Evolutionary conservation across 1,139 yeast species (phyloP).

Genomic region (Trichomonascaceae sp.): DNA sequence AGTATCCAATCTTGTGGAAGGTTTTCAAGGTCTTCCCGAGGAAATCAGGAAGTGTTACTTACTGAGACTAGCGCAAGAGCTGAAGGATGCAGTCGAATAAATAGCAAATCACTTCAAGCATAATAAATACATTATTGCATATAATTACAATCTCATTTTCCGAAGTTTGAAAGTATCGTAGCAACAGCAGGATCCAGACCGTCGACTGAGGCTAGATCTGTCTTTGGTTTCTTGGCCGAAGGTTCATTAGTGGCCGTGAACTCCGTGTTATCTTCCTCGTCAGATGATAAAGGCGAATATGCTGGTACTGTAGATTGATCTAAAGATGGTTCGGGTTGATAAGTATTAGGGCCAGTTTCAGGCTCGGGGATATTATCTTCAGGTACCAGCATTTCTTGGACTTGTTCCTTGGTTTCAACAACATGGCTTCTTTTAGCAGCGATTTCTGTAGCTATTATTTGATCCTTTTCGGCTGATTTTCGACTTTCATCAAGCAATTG

Average conservation of each 20-base stretch:
- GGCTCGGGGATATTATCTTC: conserved; percentile 19
- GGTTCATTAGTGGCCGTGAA: conserved; percentile 13
- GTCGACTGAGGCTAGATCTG: conserved; percentile 19
- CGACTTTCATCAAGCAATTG: conserved; percentile 38
- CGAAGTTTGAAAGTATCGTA: conserved; percentile 24
- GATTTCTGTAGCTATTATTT: conserved; percentile 40
- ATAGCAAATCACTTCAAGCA: not conserved
- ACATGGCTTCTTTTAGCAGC: conserved; percentile 38
- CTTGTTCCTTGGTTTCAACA: conserved; percentile 40
- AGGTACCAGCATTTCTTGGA: conserved; percentile 38
- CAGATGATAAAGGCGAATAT: conserved; percentile 33
- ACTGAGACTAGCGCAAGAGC: conserved; percentile 26
- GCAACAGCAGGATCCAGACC: conserved; percentile 32
- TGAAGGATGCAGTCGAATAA: conserved; percentile 15
- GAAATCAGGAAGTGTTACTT: conserved; percentile 28
- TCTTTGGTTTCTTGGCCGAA: conserved; percentile 26
- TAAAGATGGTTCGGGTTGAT: conserved; percentile 14
- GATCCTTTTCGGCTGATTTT: conserved; percentile 44
- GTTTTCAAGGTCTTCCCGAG: conserved; percentile 25
- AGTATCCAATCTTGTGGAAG: conserved; percentile 21
- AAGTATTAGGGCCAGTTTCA: conserved; percentile 10
- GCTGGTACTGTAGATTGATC: conserved; percentile 34
- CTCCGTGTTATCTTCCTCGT: conserved; percentile 31
- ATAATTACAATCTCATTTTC: not conserved
- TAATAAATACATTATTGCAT: not conserved